phyloP scores from a whole-genome alignment of 2,329 filamentous ascomycete genomes.

The Monilinia fructigena region DNA sequence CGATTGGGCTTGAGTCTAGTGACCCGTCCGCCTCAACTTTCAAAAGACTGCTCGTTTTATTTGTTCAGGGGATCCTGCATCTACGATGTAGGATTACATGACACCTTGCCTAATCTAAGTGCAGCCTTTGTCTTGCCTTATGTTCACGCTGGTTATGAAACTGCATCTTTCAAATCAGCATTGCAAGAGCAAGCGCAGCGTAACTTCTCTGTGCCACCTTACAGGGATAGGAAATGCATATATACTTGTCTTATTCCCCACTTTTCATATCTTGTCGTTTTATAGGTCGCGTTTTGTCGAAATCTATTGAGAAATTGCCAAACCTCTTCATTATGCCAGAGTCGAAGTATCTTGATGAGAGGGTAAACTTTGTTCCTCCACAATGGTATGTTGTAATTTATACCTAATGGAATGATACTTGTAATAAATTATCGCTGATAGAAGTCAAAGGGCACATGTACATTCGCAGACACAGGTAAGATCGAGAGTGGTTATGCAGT shows the following conservation, averaged over 20 bases:
- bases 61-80: neutral
- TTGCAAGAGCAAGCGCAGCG: neutral
- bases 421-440: neutral
- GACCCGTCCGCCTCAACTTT: slow-evolving; percentile 9
- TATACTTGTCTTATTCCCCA: neutral
- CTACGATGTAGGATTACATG: neutral
- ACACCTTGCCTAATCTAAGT: neutral
- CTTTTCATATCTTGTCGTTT: neutral
- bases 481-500: neutral
- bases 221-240: neutral
- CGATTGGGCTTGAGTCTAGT: slow-evolving; percentile 4
- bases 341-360: neutral
- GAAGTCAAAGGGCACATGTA: slow-evolving; percentile 6
- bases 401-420: neutral
- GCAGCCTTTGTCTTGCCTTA: neutral
- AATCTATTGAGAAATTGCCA: too few species aligned
- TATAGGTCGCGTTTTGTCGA: neutral
- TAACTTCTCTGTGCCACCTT: neutral
- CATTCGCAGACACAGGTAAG: neutral
- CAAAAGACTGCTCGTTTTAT: neutral
- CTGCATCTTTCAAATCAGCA: neutral
- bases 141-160: neutral
- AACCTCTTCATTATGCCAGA: neutral
- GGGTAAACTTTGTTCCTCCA: slow-evolving; percentile 7
- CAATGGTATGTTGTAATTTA: slow-evolving; percentile 1